Percentiles rank a stretch among this genome's conserved stretches.
These are phyloP conservation scores for Xanthoconium stramineum DNA, from an alignment of 768 basidiomycete species.

Conservation along the genomic window DNA sequence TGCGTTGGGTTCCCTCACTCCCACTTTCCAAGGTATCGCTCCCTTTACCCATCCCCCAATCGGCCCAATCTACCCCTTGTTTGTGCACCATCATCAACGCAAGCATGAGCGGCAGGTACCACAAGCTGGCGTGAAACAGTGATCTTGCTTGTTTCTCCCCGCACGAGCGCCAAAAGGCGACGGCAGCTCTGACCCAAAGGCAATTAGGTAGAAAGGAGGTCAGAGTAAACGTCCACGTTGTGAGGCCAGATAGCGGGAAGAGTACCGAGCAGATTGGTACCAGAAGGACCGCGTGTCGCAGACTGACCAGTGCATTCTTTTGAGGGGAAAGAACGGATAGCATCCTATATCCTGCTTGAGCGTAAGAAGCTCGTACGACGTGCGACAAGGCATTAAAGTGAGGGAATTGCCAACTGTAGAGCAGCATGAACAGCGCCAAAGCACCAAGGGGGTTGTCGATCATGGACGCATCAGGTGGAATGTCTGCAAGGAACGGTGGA, in stretches of 20 bases:
- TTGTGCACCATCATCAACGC: constrained; percentile 96
- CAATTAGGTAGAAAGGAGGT: constrained; percentile 75
- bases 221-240: constrained; percentile 86
- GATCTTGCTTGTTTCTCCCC: constrained; percentile 75
- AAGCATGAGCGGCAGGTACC: constrained; percentile 87
- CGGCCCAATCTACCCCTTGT: constrained; percentile 73
- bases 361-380: constrained; percentile 82
- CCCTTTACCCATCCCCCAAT: constrained; percentile 37
- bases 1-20: not conserved
- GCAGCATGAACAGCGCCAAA: constrained; percentile 73
- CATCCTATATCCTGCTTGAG: constrained; percentile 93
- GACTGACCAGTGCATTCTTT: constrained; percentile 80
- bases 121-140: constrained; percentile 78
- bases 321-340: constrained; percentile 73
- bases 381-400: constrained; percentile 96
- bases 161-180: constrained; percentile 67
- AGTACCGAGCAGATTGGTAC: constrained; percentile 76
- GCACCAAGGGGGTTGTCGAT: constrained; percentile 82
- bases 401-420: constrained; percentile 98
- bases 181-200: constrained; percentile 65
- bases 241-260: constrained; percentile 85
- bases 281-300: constrained; percentile 78
- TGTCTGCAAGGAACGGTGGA: constrained; percentile 52
- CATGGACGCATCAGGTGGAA: constrained; percentile 42
- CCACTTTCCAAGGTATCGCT: not conserved